A percentile compares a stretch with the other conserved stretches of the same genome.
phyloP scores from a whole-genome alignment of 176 grass and related monocot genomes.

The Saccharum spontaneum region DNA sequence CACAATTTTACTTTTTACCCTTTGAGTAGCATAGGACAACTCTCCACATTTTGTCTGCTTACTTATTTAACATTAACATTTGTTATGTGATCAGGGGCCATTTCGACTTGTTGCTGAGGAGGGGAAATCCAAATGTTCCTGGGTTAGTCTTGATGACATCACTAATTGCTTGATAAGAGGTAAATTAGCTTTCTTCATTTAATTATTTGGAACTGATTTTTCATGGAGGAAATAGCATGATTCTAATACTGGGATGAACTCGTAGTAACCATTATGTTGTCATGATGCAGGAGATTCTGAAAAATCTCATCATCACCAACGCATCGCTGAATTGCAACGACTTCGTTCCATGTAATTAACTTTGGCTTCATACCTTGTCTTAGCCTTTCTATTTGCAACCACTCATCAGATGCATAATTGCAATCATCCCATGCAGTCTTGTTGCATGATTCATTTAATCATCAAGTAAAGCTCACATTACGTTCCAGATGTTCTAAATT shows the following conservation, averaged over 20 bases:
- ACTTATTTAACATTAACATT: constrained; percentile 21
- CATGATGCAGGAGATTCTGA: constrained; percentile 79
- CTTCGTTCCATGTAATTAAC: constrained; percentile 85
- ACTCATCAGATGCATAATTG: not conserved
- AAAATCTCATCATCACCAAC: constrained; percentile 91
- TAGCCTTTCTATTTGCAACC: constrained; percentile 4
- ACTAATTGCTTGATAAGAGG: constrained; percentile 95
- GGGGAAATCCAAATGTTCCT: constrained; percentile 98
- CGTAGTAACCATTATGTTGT: constrained; percentile 17
- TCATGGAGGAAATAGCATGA: not conserved
- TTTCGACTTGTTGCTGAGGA: constrained; percentile 97
- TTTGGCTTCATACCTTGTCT: not conserved
- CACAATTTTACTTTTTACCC: not conserved
- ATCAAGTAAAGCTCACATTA: not conserved
- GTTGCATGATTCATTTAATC: constrained; percentile 23
- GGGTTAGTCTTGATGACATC: constrained; percentile 98
- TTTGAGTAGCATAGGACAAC: not conserved
- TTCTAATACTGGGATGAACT: constrained; percentile 30
- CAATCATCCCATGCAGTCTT: constrained; percentile 19
- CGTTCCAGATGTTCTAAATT: constrained; percentile 5
- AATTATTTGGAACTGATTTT: constrained; percentile 1
- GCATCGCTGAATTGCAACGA: constrained; percentile 79
- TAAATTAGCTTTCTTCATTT: constrained; percentile 11
- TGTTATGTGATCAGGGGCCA: constrained; percentile 63
- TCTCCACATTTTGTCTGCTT: constrained; percentile 7